These are phyloP conservation scores for Amaranthus palmeri DNA, from an alignment of 148 eudicot genomes.

Conservation along the genomic window DNA sequence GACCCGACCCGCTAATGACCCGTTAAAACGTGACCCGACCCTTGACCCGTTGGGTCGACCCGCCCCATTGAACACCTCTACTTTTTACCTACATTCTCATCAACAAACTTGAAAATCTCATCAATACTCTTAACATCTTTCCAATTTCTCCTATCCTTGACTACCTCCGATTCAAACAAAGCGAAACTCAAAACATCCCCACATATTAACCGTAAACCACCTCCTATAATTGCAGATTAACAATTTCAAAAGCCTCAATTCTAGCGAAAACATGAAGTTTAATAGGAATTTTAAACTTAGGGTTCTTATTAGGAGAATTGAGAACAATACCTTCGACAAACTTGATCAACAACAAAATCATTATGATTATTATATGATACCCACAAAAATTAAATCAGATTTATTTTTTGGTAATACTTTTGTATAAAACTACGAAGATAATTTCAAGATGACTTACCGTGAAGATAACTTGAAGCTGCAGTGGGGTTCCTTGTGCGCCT, in stretches of 20 bases:
- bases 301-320: conserved; percentile 32
- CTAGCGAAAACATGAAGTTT: conserved; percentile 67
- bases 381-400: not conserved
- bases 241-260: conserved; percentile 30
- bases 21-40: too few species aligned
- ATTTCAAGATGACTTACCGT: too few species aligned
- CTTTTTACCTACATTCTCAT: conserved; percentile 42
- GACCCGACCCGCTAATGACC: too few species aligned
- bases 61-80: too few species aligned
- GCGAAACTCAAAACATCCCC: conserved; percentile 41
- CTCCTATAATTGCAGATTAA: conserved; percentile 33
- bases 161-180: conserved; percentile 54
- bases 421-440: too few species aligned
- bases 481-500: too few species aligned
- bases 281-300: conserved; percentile 47
- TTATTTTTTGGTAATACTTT: too few species aligned
- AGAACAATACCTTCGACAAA: conserved; percentile 71
- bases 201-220: conserved; percentile 57
- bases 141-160: conserved; percentile 45
- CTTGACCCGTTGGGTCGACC: too few species aligned
- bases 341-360: too few species aligned
- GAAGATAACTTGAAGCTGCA: too few species aligned
- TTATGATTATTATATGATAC: not conserved
- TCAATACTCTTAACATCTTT: conserved; percentile 53
- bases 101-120: conserved; percentile 71